phyloP scores from a whole-genome alignment of 352 stramenopile species.

The Phytophthora megakarya region DNA sequence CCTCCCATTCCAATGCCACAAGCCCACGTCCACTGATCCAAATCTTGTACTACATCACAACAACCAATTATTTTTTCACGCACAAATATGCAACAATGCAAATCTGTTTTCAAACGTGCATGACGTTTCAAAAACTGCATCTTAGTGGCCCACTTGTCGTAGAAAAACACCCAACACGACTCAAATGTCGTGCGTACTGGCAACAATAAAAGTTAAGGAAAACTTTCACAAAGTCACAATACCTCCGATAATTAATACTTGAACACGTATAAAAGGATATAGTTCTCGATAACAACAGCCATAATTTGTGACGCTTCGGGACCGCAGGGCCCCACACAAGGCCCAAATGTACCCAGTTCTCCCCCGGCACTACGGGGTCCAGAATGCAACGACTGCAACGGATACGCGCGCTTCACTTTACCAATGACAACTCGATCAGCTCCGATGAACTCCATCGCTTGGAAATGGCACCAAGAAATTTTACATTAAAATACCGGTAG shows the following conservation, averaged over 20 bases:
- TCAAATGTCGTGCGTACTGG: slow-evolving; percentile 47
- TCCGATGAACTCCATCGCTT: slow-evolving; percentile 30
- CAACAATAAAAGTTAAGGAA: slow-evolving; percentile 38
- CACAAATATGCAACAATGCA: neutral
- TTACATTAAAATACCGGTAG: neutral
- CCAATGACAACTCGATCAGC: slow-evolving; percentile 41
- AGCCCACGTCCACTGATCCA: slow-evolving; percentile 55
- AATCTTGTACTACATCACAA: slow-evolving; percentile 61
- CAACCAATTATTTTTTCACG: neutral
- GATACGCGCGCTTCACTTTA: slow-evolving; percentile 63
- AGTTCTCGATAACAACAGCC: slow-evolving; percentile 52
- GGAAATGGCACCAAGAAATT: slow-evolving; percentile 7
- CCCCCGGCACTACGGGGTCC: neutral
- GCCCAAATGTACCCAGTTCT: slow-evolving; percentile 47
- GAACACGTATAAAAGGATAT: slow-evolving; percentile 47
- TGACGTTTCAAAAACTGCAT: slow-evolving; percentile 67
- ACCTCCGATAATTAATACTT: neutral
- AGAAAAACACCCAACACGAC: slow-evolving; percentile 69
- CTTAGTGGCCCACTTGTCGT: slow-evolving; percentile 71
- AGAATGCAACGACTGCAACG: slow-evolving; percentile 44
- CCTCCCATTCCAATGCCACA: slow-evolving; percentile 59
- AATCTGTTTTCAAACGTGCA: slow-evolving; percentile 33
- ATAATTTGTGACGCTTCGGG: slow-evolving; percentile 55
- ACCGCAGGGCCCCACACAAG: slow-evolving; percentile 65
- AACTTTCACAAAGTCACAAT: slow-evolving; percentile 1